Conservation (phyloP, 495 filamentous ascomycete species). For the Rhypophila decipiens region DNA sequence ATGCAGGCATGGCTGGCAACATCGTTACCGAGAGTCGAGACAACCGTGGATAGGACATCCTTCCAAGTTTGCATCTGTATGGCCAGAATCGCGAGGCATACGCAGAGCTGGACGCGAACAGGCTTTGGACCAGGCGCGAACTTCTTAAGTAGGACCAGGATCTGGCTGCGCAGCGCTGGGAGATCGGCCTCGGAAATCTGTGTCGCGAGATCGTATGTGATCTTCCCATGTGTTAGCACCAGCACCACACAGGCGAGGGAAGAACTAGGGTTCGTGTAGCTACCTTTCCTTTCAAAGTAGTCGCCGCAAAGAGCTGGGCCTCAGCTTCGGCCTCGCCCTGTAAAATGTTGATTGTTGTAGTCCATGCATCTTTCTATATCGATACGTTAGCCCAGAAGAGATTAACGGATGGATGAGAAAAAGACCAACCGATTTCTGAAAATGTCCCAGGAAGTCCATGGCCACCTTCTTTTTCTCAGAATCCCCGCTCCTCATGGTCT, state of each 20-base stretch:
- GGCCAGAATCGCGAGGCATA: slow-evolving; percentile 86
- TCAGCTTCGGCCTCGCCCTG: slow-evolving; percentile 70
- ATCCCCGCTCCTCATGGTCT: slow-evolving; percentile 84
- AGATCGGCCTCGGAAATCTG: slow-evolving; percentile 76
- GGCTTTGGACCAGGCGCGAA: slow-evolving; percentile 82
- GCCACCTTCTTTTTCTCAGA: slow-evolving; percentile 80
- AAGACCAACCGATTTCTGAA: slow-evolving; percentile 91
- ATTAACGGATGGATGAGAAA: slow-evolving; percentile 1
- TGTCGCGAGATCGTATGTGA: slow-evolving; percentile 43
- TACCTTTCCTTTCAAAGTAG: slow-evolving; percentile 97
- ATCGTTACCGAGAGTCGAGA: slow-evolving; percentile 68
- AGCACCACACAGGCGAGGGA: not conserved
- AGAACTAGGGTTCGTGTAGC: slow-evolving; percentile 13
- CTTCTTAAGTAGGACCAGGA: slow-evolving; percentile 68
- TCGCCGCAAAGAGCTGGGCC: slow-evolving; percentile 91
- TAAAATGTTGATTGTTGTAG: slow-evolving; percentile 74
- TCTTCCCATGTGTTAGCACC: slow-evolving; percentile 29
- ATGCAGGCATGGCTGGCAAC: slow-evolving; percentile 74
- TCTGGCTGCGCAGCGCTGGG: slow-evolving; percentile 68
- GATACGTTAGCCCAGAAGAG: not conserved
- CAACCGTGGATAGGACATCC: slow-evolving; percentile 77
- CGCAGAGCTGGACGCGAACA: slow-evolving; percentile 88
- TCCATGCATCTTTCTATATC: slow-evolving; percentile 77
- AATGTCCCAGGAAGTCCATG: slow-evolving; percentile 83
- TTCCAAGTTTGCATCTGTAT: slow-evolving; percentile 97